These are phyloP conservation scores for Collybiopsis luxurians DNA, from an alignment of 768 basidiomycete genomes.

Conservation along the genomic window DNA sequence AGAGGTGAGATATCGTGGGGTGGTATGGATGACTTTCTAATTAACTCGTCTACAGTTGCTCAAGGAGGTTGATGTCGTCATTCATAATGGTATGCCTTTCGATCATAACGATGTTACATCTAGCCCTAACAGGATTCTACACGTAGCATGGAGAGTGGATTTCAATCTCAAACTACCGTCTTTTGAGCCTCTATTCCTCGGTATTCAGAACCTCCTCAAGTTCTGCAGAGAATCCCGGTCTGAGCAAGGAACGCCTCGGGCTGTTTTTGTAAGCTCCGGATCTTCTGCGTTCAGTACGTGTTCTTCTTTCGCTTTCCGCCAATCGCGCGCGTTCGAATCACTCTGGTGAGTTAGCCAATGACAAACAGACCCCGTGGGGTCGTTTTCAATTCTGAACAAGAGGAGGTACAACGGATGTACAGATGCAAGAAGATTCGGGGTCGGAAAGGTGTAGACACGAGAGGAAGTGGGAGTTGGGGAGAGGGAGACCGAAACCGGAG, in stretches of 20 bases:
- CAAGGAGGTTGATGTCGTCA: conserved; percentile 5
- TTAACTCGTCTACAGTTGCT: not conserved
- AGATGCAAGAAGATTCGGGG: too few species aligned
- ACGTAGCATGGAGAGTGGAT: conserved; percentile 24
- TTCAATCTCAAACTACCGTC: conserved; percentile 19
- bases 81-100: conserved; percentile 15
- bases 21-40: too few species aligned
- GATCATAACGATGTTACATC: not conserved
- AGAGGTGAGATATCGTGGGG: not conserved
- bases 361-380: too few species aligned
- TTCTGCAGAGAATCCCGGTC: conserved; percentile 16
- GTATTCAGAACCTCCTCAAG: conserved; percentile 19
- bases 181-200: conserved; percentile 16
- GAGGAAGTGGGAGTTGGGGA: too few species aligned
- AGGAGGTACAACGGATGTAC: too few species aligned
- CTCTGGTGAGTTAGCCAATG: too few species aligned
- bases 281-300: too few species aligned
- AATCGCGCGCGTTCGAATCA: too few species aligned
- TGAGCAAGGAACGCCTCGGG: conserved; percentile 9
- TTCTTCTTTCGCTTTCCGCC: too few species aligned
- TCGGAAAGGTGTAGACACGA: too few species aligned
- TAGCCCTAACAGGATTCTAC: not conserved
- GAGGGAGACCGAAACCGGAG: too few species aligned
- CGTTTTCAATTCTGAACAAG: too few species aligned
- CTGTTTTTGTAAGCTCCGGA: conserved; percentile 21